A percentile compares a stretch with the other conserved stretches of the same genome.
Evolutionary conservation across 495 filamentous ascomycete genomes (phyloP).

Genomic region (Neurospora sp.): DNA sequence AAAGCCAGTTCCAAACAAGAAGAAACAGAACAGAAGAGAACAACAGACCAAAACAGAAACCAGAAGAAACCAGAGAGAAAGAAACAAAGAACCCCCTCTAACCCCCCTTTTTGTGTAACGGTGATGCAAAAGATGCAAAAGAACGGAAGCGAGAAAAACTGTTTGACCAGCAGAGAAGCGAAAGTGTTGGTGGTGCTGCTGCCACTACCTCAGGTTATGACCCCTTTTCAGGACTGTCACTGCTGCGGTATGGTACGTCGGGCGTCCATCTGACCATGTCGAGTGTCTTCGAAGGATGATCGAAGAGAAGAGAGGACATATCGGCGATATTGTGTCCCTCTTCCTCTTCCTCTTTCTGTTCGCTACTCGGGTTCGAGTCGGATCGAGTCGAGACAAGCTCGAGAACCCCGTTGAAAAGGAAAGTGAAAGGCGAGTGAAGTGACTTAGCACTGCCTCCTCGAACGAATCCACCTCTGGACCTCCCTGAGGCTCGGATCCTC

Average conservation of each 20-base stretch:
- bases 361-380: too few species aligned
- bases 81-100: neutral
- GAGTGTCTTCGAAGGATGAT: neutral
- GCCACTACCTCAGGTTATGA: neutral
- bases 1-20: neutral
- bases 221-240: neutral
- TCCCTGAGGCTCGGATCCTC: slow-evolving; percentile 54
- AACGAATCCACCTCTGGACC: slow-evolving; percentile 41
- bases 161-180: neutral
- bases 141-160: slow-evolving; percentile 1
- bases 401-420: neutral
- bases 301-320: neutral
- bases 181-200: neutral
- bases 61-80: neutral
- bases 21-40: neutral
- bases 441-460: slow-evolving; percentile 14
- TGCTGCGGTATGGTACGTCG: neutral
- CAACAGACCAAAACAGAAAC: neutral
- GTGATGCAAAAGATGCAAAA: neutral
- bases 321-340: neutral
- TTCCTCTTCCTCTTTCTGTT: too few species aligned
- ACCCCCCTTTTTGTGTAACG: slow-evolving; percentile 1
- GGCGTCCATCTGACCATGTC: neutral
- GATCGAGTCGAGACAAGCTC: neutral
- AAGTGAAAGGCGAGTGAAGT: neutral